These are phyloP conservation scores for Aegilops speltoides DNA, from an alignment of 176 grass and related monocot species.

Conservation along the genomic window DNA sequence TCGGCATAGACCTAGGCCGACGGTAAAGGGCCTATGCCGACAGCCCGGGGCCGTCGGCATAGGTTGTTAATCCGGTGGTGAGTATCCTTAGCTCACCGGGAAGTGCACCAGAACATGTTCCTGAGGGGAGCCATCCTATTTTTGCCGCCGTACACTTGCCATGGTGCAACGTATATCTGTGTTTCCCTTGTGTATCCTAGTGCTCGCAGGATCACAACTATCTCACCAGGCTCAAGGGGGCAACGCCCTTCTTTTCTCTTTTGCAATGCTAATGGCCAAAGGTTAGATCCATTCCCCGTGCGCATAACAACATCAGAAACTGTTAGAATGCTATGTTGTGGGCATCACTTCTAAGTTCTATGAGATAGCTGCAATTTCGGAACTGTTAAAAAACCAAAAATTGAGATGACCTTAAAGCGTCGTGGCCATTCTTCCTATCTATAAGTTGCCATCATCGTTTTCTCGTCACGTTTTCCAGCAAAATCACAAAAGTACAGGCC, in stretches of 20 bases:
- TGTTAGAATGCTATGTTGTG: neutral
- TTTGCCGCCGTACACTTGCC: conserved; percentile 91
- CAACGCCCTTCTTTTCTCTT: conserved; percentile 93
- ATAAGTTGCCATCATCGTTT: conserved; percentile 83
- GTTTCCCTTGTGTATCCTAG: conserved; percentile 82
- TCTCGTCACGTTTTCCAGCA: conserved; percentile 73
- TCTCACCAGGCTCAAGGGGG: conserved; percentile 91
- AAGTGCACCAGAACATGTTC: conserved; percentile 43
- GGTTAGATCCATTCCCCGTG: conserved; percentile 87
- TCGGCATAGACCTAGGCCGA: too few species aligned
- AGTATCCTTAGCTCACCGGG: too few species aligned
- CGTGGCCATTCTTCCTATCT: conserved; percentile 95
- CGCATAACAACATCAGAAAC: neutral
- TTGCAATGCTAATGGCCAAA: conserved; percentile 79
- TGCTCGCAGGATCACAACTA: conserved; percentile 75
- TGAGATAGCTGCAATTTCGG: neutral
- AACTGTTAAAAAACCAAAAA: neutral
- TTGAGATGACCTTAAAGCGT: conserved; percentile 66
- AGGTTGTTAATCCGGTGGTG: too few species aligned
- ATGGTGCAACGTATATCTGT: conserved; percentile 88
- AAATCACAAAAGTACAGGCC: conserved; percentile 81
- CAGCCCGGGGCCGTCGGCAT: too few species aligned
- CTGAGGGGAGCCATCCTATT: conserved; percentile 87
- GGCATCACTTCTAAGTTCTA: neutral
- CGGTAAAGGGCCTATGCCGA: too few species aligned